Percentiles rank a stretch among this genome's conserved stretches.
These are phyloP conservation scores for Fusarium lyarnte DNA, from an alignment of 2,329 filamentous ascomycete genomes.

Conservation along the genomic window DNA sequence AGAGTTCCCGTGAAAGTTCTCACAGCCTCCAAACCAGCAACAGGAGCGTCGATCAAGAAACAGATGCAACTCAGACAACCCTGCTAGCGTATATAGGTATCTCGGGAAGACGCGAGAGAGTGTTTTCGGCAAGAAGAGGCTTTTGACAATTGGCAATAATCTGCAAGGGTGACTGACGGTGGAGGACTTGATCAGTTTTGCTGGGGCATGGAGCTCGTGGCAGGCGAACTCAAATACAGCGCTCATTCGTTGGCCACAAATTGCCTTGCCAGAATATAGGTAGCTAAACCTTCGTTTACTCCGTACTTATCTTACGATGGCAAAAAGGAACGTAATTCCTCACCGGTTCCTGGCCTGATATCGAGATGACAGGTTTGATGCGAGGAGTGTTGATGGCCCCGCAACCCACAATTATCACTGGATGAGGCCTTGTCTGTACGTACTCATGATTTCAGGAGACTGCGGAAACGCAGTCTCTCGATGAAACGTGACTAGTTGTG, in stretches of 20 bases:
- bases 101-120: slow-evolving; percentile 3
- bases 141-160: background rate
- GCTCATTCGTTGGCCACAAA: background rate
- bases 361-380: background rate
- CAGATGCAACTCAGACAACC: background rate
- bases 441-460: background rate
- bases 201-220: background rate
- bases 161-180: background rate
- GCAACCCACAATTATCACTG: background rate
- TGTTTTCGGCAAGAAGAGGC: slow-evolving; percentile 2
- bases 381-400: background rate
- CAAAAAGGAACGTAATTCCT: background rate
- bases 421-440: background rate
- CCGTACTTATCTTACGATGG: background rate
- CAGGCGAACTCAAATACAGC: background rate
- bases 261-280: background rate
- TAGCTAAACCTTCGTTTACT: background rate
- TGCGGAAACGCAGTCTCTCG: background rate
- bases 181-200: background rate
- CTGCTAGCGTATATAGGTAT: slow-evolving; percentile 4
- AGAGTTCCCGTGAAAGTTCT: slow-evolving; percentile 5
- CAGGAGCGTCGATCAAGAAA: background rate
- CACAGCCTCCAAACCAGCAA: background rate
- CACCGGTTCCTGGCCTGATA: background rate
- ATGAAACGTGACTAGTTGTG: background rate